Percentiles rank a stretch among this genome's conserved stretches.
phyloP scores from a whole-genome alignment of 805 yeast species.

The Ogataea kodamae region DNA sequence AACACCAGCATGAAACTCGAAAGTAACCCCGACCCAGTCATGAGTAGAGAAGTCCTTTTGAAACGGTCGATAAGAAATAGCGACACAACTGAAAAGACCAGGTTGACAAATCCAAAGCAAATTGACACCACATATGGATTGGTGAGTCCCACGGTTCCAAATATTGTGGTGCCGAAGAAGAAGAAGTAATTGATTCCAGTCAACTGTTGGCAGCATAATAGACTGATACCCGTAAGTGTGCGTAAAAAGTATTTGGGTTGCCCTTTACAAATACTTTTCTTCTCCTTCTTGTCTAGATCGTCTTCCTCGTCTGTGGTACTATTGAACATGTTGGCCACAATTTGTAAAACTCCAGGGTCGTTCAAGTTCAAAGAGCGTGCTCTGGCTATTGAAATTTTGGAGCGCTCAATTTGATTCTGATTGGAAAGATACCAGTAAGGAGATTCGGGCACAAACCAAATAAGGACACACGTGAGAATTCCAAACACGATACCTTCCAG shows the following conservation, averaged over 20 bases:
- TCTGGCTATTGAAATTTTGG: slow-evolving; percentile 22
- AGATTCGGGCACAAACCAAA: slow-evolving; percentile 34
- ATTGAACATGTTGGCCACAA: slow-evolving; percentile 23
- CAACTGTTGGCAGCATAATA: slow-evolving; percentile 43
- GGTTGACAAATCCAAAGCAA: slow-evolving; percentile 51
- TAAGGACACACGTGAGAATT: slow-evolving; percentile 13
- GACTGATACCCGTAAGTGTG: slow-evolving; percentile 28
- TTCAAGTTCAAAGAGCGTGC: slow-evolving; percentile 18
- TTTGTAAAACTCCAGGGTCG: slow-evolving; percentile 22
- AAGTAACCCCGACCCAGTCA: slow-evolving; percentile 49
- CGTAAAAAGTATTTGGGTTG: slow-evolving; percentile 31
- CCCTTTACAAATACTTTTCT: slow-evolving; percentile 24
- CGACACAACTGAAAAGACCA: slow-evolving; percentile 48
- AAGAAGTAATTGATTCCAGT: slow-evolving; percentile 67
- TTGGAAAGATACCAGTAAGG: slow-evolving; percentile 30
- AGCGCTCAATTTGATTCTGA: slow-evolving; percentile 11
- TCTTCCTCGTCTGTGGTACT: slow-evolving; percentile 9
- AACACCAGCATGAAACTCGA: slow-evolving; percentile 51
- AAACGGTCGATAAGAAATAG: slow-evolving; percentile 44
- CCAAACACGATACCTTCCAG: slow-evolving; percentile 21
- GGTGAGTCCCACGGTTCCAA: slow-evolving; percentile 46
- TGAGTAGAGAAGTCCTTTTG: slow-evolving; percentile 45
- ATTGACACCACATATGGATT: slow-evolving; percentile 57
- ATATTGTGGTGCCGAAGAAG: slow-evolving; percentile 61
- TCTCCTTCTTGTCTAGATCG: slow-evolving; percentile 2